Evolutionary conservation across 495 filamentous ascomycete species (phyloP).

Genomic region (Neurospora sp.): DNA sequence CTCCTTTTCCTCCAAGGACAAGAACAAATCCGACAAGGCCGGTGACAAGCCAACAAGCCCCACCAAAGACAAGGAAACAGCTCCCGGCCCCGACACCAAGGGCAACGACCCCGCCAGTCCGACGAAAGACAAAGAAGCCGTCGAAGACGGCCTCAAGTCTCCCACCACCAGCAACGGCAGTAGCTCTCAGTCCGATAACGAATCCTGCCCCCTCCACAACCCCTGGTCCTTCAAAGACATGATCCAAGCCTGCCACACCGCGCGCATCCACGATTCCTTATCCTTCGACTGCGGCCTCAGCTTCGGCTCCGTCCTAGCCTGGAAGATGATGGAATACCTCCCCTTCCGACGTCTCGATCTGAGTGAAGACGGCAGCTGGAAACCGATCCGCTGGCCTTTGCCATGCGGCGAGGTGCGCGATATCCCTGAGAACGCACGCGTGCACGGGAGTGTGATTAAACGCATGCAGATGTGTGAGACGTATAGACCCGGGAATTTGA

Average conservation of each 20-base stretch:
- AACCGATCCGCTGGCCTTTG: conserved; percentile 70
- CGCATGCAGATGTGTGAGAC: conserved; percentile 54
- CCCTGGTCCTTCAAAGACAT: conserved; percentile 44
- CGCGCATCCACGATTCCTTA: conserved; percentile 68
- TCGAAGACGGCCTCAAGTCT: background rate
- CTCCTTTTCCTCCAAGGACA: background rate
- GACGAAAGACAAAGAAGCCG: background rate
- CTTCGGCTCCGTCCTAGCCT: conserved; percentile 49
- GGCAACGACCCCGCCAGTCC: background rate
- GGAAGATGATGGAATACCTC: conserved; percentile 79
- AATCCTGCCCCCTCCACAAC: background rate
- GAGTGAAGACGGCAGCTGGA: conserved; percentile 64
- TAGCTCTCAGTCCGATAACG: too few species aligned
- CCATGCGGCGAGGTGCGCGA: conserved; percentile 75
- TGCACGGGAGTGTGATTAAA: conserved; percentile 65
- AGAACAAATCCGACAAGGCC: background rate
- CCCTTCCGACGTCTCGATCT: conserved; percentile 82
- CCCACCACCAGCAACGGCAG: background rate
- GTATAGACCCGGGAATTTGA: conserved; percentile 75
- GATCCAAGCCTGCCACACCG: conserved; percentile 47
- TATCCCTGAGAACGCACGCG: conserved; percentile 58
- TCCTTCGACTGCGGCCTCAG: conserved; percentile 55
- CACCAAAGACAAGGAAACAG: conserved; percentile 1
- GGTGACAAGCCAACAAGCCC: background rate
- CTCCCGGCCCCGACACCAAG: background rate